Evolutionary conservation across 257 asterid species (phyloP).

Genomic region (Solanum chilense): DNA sequence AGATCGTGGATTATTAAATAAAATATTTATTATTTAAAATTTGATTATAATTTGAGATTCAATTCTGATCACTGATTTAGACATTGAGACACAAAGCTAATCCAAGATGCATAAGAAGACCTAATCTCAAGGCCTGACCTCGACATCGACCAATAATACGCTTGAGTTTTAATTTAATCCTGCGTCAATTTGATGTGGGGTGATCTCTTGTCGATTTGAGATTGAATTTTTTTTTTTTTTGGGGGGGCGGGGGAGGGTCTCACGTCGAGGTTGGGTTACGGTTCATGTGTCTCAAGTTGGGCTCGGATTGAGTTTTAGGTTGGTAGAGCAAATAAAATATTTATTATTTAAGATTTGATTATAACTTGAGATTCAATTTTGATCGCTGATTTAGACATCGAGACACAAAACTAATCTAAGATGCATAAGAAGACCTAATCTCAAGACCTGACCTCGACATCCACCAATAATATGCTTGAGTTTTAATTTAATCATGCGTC

Average conservation of each 20-base stretch:
- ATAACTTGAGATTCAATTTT: background rate
- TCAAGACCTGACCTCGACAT: background rate
- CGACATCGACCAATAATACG: background rate
- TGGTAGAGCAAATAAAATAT: too few species aligned
- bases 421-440: background rate
- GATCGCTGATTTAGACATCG: background rate
- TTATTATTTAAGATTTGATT: background rate
- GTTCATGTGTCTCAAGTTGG: background rate
- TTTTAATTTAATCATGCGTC: background rate
- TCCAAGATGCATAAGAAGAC: background rate
- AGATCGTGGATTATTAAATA: background rate
- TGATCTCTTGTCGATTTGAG: background rate
- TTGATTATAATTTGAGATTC: background rate
- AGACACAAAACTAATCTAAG: background rate
- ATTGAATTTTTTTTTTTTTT: too few species aligned
- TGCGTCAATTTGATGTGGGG: background rate
- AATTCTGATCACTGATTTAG: background rate
- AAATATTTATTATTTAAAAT: too few species aligned
- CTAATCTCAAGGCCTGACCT: background rate
- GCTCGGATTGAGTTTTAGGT: background rate
- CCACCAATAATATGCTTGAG: background rate
- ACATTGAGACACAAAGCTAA: background rate
- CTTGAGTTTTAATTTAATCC: background rate
- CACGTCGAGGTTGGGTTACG: background rate
- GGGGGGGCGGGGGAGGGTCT: background rate